A percentile compares a stretch with the other conserved stretches of the same genome.
Evolutionary conservation across 2,329 filamentous ascomycete genomes (phyloP).

Genomic region (Mycosphaerella sp.): DNA sequence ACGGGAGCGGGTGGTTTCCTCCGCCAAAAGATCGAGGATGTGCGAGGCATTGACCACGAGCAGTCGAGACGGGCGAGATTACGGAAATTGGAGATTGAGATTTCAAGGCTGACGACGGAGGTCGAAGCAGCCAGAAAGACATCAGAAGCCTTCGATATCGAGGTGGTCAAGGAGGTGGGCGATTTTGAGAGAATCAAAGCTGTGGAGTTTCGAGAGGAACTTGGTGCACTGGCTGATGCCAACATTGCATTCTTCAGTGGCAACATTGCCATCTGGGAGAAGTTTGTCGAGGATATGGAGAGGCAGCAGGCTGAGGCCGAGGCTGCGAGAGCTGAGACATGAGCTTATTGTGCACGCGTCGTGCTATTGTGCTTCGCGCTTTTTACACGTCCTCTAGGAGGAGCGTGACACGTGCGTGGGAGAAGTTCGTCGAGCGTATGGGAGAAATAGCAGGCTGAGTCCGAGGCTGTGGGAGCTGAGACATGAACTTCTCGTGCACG

Average conservation of each 20-base stretch:
- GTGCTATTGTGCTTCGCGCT: background rate
- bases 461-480: no score
- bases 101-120: slow-evolving; percentile 83
- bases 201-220: slow-evolving; percentile 75
- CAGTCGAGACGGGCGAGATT: slow-evolving; percentile 79
- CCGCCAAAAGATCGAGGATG: slow-evolving; percentile 90
- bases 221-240: slow-evolving; percentile 75
- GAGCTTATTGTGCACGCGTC: no score
- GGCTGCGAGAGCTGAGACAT: slow-evolving; percentile 8
- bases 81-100: slow-evolving; percentile 83
- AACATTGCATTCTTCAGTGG: slow-evolving; percentile 82
- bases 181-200: slow-evolving; percentile 98
- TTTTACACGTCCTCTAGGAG: no score
- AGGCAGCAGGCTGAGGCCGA: slow-evolving; percentile 31
- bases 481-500: no score
- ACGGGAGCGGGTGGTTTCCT: slow-evolving; percentile 79
- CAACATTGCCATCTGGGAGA: slow-evolving; percentile 78
- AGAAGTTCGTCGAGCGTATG: no score
- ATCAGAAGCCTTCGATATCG: slow-evolving; percentile 90
- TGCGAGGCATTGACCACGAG: slow-evolving; percentile 93
- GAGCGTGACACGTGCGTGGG: no score
- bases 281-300: slow-evolving; percentile 72
- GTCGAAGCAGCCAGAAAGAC: slow-evolving; percentile 82
- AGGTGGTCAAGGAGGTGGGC: slow-evolving; percentile 84
- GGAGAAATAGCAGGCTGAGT: no score